Evolutionary conservation across 108 stramenopile species (phyloP), one percentile per base, ranked within the genome.

Genomic region (Fragilariopsis cylindrus): DNA sequence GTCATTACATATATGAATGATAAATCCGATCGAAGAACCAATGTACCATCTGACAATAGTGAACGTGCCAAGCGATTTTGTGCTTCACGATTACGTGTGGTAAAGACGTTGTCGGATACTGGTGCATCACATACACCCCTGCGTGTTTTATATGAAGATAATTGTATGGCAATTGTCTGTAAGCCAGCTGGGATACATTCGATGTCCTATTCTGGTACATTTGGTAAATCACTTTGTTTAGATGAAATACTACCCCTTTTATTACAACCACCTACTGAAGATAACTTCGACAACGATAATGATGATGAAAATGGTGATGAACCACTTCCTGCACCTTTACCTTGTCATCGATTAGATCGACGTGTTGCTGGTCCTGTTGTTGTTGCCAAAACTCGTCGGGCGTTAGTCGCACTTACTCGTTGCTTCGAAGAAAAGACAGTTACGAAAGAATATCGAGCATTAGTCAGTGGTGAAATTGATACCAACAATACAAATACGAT

Each of bases 221-320:
- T 70, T 39, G 69, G 69, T 8, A 70, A 70, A 48, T 70, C 69
- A 30, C 69, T 70, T 1, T 70, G 69, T 52, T 41, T 56, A 19
- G 54, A 56, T 21, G 54, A 70, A 42, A 70, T 54, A 30, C 13
- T 56, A 44, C 62, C 62, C 40, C 62, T 63, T 0, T 5, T 63
- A 44, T 44, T 63, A 8, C 43, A 8, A 11, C 62, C 62, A 3
- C 62, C 62, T 3, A 3, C 42, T 12, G 50, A 52, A 13, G 62
- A 45, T 2, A 40, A 45, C 7, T 13, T 45, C 30, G 5, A n/a
- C 42, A 7, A 18, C 7, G 40, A 11, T 9, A 44, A 63, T 30
- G 2, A 30, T 30, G 30, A 30, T 30, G 30, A 30, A 30, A 30
- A 30, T 30, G 30, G 30, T 30, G 62, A 63, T 40, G 62, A 63